A percentile compares a stretch with the other conserved stretches of the same genome.
phyloP scores from a whole-genome alignment of 1,284 basidiomycete species.

The Amylostereum areolatum region DNA sequence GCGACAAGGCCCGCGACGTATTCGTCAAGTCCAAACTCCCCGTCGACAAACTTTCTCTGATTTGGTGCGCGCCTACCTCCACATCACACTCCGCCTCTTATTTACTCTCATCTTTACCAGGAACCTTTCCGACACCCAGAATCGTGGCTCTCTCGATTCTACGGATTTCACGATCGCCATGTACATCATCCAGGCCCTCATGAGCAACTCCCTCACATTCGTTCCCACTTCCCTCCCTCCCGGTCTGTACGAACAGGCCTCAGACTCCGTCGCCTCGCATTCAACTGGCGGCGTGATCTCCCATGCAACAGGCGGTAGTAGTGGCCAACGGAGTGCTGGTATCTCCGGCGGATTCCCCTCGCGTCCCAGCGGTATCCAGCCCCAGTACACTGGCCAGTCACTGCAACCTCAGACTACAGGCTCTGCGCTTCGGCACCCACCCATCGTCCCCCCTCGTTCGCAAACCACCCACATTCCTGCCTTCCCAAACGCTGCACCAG shows the following conservation, averaged over 20 bases:
- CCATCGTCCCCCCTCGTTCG: conserved; percentile 42
- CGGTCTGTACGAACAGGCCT: conserved; percentile 85
- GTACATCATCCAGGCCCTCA: conserved; percentile 90
- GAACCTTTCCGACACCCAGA: conserved; percentile 92
- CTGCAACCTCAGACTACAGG: conserved; percentile 41
- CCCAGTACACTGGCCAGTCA: conserved; percentile 60
- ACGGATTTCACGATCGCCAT: conserved; percentile 96
- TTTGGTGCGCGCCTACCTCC: conserved; percentile 62
- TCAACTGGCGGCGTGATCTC: conserved; percentile 18
- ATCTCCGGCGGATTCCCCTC: conserved; percentile 30
- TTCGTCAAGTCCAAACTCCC: conserved; percentile 92
- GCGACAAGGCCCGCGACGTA: conserved; percentile 88
- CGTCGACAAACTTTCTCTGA: conserved; percentile 87
- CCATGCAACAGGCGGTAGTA: conserved; percentile 53
- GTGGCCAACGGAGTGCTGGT: conserved; percentile 50
- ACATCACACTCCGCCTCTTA: not conserved
- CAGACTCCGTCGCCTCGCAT: conserved; percentile 23
- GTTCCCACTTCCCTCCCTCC: conserved; percentile 83
- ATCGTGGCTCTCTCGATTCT: conserved; percentile 84
- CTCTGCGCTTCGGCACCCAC: conserved; percentile 30
- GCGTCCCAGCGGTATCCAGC: conserved; percentile 36
- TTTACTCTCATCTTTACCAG: conserved; percentile 32
- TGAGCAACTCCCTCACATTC: conserved; percentile 73
- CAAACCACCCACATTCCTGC: conserved; percentile 24
- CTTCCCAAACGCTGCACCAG: conserved; percentile 18